A percentile compares a stretch with the other conserved stretches of the same genome.
Evolutionary conservation across 2,329 filamentous ascomycete species (phyloP).

Genomic region (Pseudogymnoascus pannorum): DNA sequence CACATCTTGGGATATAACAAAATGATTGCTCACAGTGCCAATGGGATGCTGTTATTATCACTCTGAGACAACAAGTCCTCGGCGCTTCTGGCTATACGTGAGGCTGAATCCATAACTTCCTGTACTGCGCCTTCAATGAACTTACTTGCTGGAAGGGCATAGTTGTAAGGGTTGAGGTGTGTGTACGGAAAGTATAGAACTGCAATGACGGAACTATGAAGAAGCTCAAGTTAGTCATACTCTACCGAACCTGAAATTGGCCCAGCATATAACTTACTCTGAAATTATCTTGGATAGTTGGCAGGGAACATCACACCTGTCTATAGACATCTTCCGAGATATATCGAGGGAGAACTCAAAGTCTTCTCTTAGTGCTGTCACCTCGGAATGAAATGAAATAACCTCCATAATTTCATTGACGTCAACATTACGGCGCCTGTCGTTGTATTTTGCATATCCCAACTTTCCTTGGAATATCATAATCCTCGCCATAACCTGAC

Average conservation of each 20-base stretch:
- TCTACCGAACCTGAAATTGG: neutral
- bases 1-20: neutral
- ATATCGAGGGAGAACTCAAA: constrained; percentile 5
- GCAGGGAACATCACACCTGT: constrained; percentile 5
- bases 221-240: neutral
- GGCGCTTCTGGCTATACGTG: constrained; percentile 6
- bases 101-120: neutral
- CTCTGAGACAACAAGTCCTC: neutral
- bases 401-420: constrained; percentile 8
- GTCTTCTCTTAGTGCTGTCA: neutral
- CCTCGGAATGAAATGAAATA: constrained; percentile 7
- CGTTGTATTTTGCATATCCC: constrained; percentile 6
- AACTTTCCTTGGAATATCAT: constrained; percentile 2
- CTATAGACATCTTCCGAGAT: neutral
- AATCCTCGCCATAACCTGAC: constrained; percentile 10
- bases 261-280: neutral
- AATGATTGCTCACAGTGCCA: constrained; percentile 6
- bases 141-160: neutral
- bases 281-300: constrained; percentile 5
- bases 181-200: constrained; percentile 5
- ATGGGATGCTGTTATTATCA: constrained; percentile 5
- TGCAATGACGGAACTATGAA: neutral
- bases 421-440: neutral
- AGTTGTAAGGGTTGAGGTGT: neutral
- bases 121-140: constrained; percentile 3